These are phyloP conservation scores for Phytophthora chlamydospora DNA, from an alignment of 352 stramenopile genomes.

Conservation along the genomic window DNA sequence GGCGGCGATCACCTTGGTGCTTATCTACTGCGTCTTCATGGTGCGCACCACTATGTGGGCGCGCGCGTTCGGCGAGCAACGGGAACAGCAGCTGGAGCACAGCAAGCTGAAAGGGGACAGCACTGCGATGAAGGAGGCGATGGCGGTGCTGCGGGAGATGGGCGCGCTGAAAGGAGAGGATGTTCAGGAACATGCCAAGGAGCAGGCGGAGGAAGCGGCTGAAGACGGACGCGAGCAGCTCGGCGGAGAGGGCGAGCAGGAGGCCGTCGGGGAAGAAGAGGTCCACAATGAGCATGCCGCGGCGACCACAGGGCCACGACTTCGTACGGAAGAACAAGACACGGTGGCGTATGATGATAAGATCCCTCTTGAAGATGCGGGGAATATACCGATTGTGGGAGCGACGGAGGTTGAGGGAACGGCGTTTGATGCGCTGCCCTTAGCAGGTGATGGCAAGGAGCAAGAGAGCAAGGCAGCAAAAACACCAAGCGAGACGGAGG, in stretches of 20 bases:
- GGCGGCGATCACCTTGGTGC: slow-evolving; percentile 28
- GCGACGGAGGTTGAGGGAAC: slow-evolving; percentile 18
- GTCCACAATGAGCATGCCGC: slow-evolving; percentile 18
- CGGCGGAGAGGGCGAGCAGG: slow-evolving; percentile 23
- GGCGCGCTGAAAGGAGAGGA: slow-evolving; percentile 13
- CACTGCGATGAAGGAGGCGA: slow-evolving; percentile 21
- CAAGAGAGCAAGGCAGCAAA: neutral
- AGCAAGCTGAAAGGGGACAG: slow-evolving; percentile 5
- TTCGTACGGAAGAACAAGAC: slow-evolving; percentile 17
- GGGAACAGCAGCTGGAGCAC: slow-evolving; percentile 9
- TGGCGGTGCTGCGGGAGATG: slow-evolving; percentile 22
- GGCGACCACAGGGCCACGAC: slow-evolving; percentile 20
- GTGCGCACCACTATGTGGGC: slow-evolving; percentile 40
- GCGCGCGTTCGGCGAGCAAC: slow-evolving; percentile 17
- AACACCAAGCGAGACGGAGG: neutral
- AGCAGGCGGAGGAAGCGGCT: slow-evolving; percentile 19
- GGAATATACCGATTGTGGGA: slow-evolving; percentile 26
- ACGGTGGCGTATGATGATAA: slow-evolving; percentile 33
- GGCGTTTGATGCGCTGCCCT: slow-evolving; percentile 20
- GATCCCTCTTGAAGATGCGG: slow-evolving; percentile 26
- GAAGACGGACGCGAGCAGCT: slow-evolving; percentile 26
- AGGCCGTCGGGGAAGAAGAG: slow-evolving; percentile 25
- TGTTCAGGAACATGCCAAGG: slow-evolving; percentile 11
- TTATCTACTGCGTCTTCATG: slow-evolving; percentile 49
- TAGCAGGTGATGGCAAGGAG: slow-evolving; percentile 7